Evolutionary conservation across 345 rosid species (phyloP).

Genomic region (Sonneratia caseolaris): DNA sequence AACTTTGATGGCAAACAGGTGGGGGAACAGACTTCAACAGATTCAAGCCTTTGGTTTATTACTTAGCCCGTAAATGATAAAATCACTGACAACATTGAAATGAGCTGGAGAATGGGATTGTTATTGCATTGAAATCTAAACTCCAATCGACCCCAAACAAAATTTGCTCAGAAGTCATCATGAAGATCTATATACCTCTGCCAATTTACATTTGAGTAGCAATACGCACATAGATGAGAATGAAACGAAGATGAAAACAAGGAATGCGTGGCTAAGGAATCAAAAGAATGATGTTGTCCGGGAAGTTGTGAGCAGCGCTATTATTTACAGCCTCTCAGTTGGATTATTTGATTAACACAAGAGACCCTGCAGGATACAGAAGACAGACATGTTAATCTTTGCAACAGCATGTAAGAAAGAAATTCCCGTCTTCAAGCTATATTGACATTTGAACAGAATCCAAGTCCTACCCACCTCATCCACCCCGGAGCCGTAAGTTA

Average conservation of each 20-base stretch:
- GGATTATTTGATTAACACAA: background rate
- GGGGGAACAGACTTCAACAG: too few species aligned
- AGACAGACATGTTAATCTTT: background rate
- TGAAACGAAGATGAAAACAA: background rate
- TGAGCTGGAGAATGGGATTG: too few species aligned
- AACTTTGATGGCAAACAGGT: background rate
- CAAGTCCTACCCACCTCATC: background rate
- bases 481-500: conserved; percentile 22
- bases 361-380: background rate
- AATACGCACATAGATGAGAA: background rate
- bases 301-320: background rate
- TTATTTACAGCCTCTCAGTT: background rate
- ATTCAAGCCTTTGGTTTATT: too few species aligned
- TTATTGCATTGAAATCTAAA: background rate
- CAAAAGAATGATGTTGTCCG: background rate
- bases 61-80: too few species aligned
- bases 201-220: background rate
- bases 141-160: background rate
- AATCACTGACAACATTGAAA: too few species aligned
- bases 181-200: background rate
- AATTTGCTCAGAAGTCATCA: background rate
- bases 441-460: background rate
- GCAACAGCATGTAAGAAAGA: background rate
- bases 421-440: background rate
- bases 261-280: background rate